Evolutionary conservation across 2,329 filamentous ascomycete species (phyloP).

Genomic region (Beauveria medogensis): DNA sequence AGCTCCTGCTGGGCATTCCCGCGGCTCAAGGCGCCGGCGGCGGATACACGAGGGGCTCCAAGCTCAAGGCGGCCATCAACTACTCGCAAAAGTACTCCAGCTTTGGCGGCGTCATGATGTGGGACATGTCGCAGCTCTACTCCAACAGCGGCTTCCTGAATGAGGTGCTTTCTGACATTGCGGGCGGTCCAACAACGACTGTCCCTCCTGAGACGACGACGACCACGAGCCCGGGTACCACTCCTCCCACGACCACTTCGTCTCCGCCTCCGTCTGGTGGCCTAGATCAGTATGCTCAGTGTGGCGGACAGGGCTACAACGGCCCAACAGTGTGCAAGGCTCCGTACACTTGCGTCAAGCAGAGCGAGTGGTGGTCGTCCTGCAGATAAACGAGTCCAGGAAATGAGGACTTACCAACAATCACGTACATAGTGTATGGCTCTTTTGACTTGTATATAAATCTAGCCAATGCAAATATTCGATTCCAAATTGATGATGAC

Average conservation of each 20-base stretch:
- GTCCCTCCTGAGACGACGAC: not conserved
- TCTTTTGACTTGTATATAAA: not conserved
- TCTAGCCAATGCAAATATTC: not conserved
- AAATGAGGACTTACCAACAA: not conserved
- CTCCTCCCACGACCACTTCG: not conserved
- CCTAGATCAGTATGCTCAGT: conserved; percentile 19
- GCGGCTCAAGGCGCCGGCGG: conserved; percentile 45
- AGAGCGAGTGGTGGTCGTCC: conserved; percentile 17
- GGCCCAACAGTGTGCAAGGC: conserved; percentile 17
- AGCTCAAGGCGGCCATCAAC: conserved; percentile 41
- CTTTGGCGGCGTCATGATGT: conserved; percentile 63
- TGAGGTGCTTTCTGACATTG: conserved; percentile 31
- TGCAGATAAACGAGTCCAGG: conserved; percentile 12
- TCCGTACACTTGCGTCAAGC: conserved; percentile 17
- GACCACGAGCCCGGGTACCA: not conserved
- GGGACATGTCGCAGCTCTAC: conserved; percentile 56
- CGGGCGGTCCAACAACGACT: conserved; percentile 1
- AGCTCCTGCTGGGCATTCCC: conserved; percentile 54
- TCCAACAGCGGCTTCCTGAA: conserved; percentile 49
- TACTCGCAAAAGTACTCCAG: conserved; percentile 47
- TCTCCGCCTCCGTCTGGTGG: conserved; percentile 10
- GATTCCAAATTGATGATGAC: not conserved
- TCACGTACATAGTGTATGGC: not conserved
- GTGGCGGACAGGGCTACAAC: conserved; percentile 17
- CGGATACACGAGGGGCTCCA: conserved; percentile 44